Evolutionary conservation across 495 filamentous ascomycete genomes (phyloP).

Genomic region (Penicillium silybi): DNA sequence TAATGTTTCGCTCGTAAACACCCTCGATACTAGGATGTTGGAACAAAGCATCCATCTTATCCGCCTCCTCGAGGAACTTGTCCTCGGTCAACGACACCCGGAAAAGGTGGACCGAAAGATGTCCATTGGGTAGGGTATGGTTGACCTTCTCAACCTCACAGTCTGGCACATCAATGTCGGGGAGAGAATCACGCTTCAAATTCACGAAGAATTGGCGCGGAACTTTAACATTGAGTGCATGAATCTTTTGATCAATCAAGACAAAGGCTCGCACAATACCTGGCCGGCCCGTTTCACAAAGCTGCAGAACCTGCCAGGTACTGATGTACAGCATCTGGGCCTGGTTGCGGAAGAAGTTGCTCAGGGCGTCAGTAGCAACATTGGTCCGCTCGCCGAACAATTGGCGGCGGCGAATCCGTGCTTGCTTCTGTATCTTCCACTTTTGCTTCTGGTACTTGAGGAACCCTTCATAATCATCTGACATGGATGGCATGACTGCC

Average conservation of each 20-base stretch:
- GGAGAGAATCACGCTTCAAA: constrained; percentile 77
- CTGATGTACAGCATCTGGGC: constrained; percentile 83
- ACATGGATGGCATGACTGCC: constrained; percentile 77
- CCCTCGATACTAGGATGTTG: constrained; percentile 94
- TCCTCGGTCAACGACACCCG: constrained; percentile 88
- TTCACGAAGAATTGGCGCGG: constrained; percentile 89
- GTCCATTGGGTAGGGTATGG: constrained; percentile 90
- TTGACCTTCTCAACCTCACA: constrained; percentile 88
- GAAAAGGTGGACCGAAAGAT: constrained; percentile 90
- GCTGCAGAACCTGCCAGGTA: constrained; percentile 92
- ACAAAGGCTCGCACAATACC: constrained; percentile 88
- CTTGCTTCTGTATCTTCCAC: constrained; percentile 97
- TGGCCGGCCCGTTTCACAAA: constrained; percentile 71
- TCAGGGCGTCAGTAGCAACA: constrained; percentile 66
- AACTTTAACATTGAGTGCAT: constrained; percentile 83
- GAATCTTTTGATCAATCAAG: constrained; percentile 87
- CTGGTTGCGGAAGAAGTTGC: constrained; percentile 84
- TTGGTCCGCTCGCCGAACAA: constrained; percentile 84
- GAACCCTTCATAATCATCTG: constrained; percentile 84
- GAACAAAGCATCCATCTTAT: constrained; percentile 77
- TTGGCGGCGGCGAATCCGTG: constrained; percentile 79
- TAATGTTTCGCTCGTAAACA: constrained; percentile 91
- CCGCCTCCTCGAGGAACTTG: constrained; percentile 73
- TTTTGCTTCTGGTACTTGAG: constrained; percentile 96
- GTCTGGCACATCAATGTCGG: constrained; percentile 82